Evolutionary conservation across 305 asterid genomes (phyloP).

Genomic region (Fraxinus velutina): DNA sequence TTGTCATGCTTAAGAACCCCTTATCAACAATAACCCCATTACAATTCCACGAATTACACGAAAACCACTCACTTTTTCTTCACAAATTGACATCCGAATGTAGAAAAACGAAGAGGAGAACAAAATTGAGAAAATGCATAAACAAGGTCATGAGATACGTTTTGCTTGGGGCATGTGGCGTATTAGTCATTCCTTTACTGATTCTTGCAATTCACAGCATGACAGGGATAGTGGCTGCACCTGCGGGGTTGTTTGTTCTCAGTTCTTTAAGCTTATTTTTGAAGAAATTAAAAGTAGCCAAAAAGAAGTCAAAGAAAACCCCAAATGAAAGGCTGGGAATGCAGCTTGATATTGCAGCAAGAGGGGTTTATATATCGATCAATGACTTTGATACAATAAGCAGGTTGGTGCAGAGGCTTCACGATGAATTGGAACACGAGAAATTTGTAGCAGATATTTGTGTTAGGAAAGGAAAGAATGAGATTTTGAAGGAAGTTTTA

Average conservation of each 20-base stretch:
- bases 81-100: conserved; percentile 38
- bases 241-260: conserved; percentile 18
- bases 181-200: conserved; percentile 27
- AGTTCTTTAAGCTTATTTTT: conserved; percentile 21
- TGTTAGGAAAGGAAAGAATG: conserved; percentile 42
- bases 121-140: conserved; percentile 21
- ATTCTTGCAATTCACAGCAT: conserved; percentile 39
- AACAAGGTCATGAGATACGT: conserved; percentile 30
- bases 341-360: conserved; percentile 58
- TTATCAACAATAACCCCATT: conserved; percentile 35
- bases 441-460: conserved; percentile 43
- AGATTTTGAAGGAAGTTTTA: conserved; percentile 49
- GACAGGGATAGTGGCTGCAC: conserved; percentile 41
- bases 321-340: conserved; percentile 30
- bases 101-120: conserved; percentile 35
- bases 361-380: conserved; percentile 58
- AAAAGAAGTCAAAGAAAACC: conserved; percentile 1
- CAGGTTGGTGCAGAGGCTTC: conserved; percentile 45
- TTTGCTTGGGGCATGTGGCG: conserved; percentile 33
- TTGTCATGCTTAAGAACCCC: conserved; percentile 44
- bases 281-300: conserved; percentile 27
- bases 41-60: conserved; percentile 48
- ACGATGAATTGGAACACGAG: conserved; percentile 60
- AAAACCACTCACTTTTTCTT: conserved; percentile 35
- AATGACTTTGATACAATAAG: conserved; percentile 67